Percentiles rank a stretch among this genome's conserved stretches.
Conservation (phyloP, 352 stramenopile genomes). For the Aphanomyces invadans region DNA sequence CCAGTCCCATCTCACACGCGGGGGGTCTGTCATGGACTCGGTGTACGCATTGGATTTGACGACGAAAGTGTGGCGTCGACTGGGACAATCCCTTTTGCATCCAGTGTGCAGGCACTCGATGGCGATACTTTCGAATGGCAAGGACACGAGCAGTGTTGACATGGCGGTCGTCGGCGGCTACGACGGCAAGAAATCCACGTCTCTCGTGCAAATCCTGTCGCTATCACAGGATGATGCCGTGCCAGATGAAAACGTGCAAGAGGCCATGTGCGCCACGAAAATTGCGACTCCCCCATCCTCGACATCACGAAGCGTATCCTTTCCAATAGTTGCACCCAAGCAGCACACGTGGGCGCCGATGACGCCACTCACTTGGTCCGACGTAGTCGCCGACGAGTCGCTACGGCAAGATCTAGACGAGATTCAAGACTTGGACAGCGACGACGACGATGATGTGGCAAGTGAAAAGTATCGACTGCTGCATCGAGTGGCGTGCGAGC, state of each 20-base stretch:
- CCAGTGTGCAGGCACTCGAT: constrained; percentile 5
- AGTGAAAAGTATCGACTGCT: constrained; percentile 21
- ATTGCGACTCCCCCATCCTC: too few species aligned
- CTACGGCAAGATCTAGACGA: constrained; percentile 11
- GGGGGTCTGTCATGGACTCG: constrained; percentile 34
- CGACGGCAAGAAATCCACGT: not conserved
- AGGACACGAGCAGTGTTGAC: too few species aligned
- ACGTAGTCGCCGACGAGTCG: not conserved
- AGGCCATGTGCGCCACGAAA: too few species aligned
- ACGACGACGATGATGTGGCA: constrained; percentile 5
- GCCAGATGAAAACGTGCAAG: not conserved
- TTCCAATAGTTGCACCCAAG: too few species aligned
- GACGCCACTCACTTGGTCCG: constrained; percentile 3
- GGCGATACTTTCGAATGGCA: constrained; percentile 11
- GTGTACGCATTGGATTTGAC: constrained; percentile 40
- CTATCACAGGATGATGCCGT: not conserved
- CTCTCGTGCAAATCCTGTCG: not conserved
- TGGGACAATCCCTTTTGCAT: not conserved
- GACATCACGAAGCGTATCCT: too few species aligned
- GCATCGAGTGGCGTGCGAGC: constrained; percentile 16
- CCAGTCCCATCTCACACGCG: constrained; percentile 39
- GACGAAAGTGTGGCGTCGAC: not conserved
- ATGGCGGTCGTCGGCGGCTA: constrained; percentile 3
- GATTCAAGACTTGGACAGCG: constrained; percentile 22
- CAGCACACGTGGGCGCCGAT: not conserved